A percentile compares a stretch with the other conserved stretches of the same genome.
Conservation (phyloP, 139 green algal genomes). For the Chlorella sp. region DNA sequence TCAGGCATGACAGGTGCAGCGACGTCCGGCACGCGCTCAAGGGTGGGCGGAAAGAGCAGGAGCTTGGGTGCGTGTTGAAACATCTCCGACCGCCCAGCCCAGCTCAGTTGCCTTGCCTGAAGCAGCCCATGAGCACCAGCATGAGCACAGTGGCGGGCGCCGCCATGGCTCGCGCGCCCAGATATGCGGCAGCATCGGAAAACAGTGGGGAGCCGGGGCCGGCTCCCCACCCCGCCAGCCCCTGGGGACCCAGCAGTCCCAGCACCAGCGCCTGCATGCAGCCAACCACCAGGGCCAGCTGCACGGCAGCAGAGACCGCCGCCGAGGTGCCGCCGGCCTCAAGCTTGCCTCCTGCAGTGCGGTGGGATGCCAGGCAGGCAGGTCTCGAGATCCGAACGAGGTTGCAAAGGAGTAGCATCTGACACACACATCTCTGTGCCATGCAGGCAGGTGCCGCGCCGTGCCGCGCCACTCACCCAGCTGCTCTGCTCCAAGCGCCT, state of each 20-base stretch:
- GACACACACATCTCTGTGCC: background rate
- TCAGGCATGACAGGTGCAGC: background rate
- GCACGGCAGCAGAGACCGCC: conserved; percentile 36
- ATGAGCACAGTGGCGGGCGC: conserved; percentile 61
- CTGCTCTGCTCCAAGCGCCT: conserved; percentile 44
- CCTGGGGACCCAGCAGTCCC: conserved; percentile 17
- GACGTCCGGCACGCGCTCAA: no score
- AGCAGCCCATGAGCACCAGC: conserved; percentile 63
- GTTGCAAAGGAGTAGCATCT: background rate
- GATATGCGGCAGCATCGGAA: conserved; percentile 41
- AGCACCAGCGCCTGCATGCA: conserved; percentile 58
- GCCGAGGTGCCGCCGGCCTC: background rate
- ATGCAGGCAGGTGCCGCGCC: no score
- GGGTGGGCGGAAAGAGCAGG: background rate
- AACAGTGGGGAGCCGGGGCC: conserved; percentile 29
- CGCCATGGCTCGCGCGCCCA: conserved; percentile 63
- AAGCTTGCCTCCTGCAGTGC: background rate
- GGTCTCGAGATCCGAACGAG: background rate
- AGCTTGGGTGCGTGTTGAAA: background rate
- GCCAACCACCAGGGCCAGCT: conserved; percentile 39
- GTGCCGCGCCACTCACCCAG: background rate
- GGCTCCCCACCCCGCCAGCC: conserved; percentile 52
- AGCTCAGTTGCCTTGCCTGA: conserved; percentile 30
- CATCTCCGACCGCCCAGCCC: no score
- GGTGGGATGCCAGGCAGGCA: background rate